Conservation (phyloP, 2,329 filamentous ascomycete species). For the Bipolaris oryzae region DNA sequence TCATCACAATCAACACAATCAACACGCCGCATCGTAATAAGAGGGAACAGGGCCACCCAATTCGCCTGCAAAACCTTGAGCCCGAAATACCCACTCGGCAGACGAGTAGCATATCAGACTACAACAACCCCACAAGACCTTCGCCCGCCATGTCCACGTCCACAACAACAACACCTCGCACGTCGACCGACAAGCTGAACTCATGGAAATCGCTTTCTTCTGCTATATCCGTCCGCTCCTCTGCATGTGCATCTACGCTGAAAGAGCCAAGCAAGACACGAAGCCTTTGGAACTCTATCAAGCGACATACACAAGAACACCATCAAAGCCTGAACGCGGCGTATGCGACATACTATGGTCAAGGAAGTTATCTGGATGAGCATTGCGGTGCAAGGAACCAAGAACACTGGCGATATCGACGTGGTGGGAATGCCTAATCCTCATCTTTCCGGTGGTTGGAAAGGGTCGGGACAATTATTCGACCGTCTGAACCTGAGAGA, state of each 20-base stretch:
- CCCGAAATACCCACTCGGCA: background rate
- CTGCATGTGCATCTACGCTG: background rate
- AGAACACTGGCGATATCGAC: constrained; percentile 27
- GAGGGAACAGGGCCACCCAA: background rate
- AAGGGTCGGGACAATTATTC: background rate
- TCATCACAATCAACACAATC: background rate
- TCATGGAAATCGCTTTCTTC: constrained; percentile 9
- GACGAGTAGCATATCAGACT: too few relatives aligned
- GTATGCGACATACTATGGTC: constrained; percentile 31
- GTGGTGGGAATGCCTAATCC: constrained; percentile 7
- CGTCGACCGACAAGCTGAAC: constrained; percentile 25
- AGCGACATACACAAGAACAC: constrained; percentile 28
- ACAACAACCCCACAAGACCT: background rate
- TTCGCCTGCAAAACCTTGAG: background rate
- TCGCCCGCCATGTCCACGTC: constrained; percentile 18
- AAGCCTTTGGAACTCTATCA: constrained; percentile 24
- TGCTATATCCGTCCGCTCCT: constrained; percentile 5
- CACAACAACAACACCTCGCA: constrained; percentile 25
- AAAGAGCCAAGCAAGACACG: constrained; percentile 10
- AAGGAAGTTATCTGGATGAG: background rate
- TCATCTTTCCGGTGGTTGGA: too few relatives aligned
- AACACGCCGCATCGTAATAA: background rate
- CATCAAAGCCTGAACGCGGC: constrained; percentile 29
- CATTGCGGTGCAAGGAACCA: constrained; percentile 2
- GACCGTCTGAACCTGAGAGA: too few relatives aligned